A percentile compares a stretch with the other conserved stretches of the same genome.
phyloP scores from a whole-genome alignment of 371 early-diverging fungal species.

The Saksenaea oblongispora region DNA sequence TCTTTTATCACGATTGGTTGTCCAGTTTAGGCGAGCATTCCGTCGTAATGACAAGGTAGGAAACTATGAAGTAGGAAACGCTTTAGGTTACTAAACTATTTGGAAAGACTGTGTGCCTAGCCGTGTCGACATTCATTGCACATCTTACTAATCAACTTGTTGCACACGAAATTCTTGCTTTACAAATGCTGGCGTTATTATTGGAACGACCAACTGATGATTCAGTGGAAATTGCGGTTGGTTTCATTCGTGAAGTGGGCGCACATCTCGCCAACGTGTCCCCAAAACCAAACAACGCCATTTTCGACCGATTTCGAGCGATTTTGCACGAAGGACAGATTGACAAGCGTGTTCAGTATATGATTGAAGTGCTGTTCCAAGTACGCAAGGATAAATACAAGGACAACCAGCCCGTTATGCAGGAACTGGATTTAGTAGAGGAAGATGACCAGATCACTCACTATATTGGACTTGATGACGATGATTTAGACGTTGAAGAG shows the following conservation, averaged over 20 bases:
- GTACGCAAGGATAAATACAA: slow-evolving; percentile 94
- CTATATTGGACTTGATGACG: slow-evolving; percentile 85
- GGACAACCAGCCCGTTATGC: slow-evolving; percentile 70
- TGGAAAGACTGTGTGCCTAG: slow-evolving; percentile 67
- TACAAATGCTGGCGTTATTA: slow-evolving; percentile 85
- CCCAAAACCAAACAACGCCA: slow-evolving; percentile 82
- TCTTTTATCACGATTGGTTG: slow-evolving; percentile 80
- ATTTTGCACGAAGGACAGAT: slow-evolving; percentile 94
- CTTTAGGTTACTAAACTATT: neutral
- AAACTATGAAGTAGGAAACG: neutral
- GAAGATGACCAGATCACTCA: slow-evolving; percentile 97
- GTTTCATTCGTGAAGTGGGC: slow-evolving; percentile 92
- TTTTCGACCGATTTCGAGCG: slow-evolving; percentile 91
- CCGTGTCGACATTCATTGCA: slow-evolving; percentile 87
- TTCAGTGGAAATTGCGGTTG: slow-evolving; percentile 97
- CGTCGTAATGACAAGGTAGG: slow-evolving; percentile 87
- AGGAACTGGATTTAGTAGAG: slow-evolving; percentile 93
- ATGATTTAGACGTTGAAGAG: slow-evolving; percentile 80
- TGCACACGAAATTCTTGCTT: slow-evolving; percentile 85
- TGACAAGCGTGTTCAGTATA: slow-evolving; percentile 94
- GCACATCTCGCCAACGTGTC: slow-evolving; percentile 80
- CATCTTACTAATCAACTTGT: slow-evolving; percentile 94
- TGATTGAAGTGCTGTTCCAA: slow-evolving; percentile 97
- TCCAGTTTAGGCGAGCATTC: slow-evolving; percentile 91
- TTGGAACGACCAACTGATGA: slow-evolving; percentile 95